Percentiles rank a stretch among this genome's conserved stretches.
phyloP scores from a whole-genome alignment of 805 yeast genomes.

The Suhomyces emberorum region DNA sequence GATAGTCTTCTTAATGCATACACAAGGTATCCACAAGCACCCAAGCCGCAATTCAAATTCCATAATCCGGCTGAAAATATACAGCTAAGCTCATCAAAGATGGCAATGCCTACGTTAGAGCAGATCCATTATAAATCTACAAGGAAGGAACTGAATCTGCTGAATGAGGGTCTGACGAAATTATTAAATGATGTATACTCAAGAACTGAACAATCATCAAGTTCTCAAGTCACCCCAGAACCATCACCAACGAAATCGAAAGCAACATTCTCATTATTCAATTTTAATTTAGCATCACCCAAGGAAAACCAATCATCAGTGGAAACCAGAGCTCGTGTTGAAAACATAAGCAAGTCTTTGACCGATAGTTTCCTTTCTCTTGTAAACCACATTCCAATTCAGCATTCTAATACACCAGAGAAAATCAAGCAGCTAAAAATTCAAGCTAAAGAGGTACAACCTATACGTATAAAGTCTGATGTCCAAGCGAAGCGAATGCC shows the following conservation, averaged over 20 bases:
- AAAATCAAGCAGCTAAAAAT: slow-evolving; percentile 13
- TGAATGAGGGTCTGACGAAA: slow-evolving; percentile 11
- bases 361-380: slow-evolving; percentile 27
- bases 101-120: slow-evolving; percentile 32
- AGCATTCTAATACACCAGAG: slow-evolving; percentile 10
- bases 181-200: slow-evolving; percentile 17
- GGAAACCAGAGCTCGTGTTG: slow-evolving; percentile 16
- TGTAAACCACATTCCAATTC: slow-evolving; percentile 11
- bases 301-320: slow-evolving; percentile 4
- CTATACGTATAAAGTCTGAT: slow-evolving; percentile 29
- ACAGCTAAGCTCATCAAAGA: slow-evolving; percentile 8
- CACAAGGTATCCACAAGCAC: slow-evolving; percentile 7
- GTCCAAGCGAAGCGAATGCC: slow-evolving; percentile 31
- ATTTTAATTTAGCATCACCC: slow-evolving; percentile 17
- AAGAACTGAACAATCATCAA: slow-evolving; percentile 6
- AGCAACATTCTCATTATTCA: slow-evolving; percentile 17
- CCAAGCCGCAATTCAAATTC: slow-evolving; percentile 23
- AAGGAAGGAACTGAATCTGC: slow-evolving; percentile 12
- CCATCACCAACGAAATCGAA: slow-evolving; percentile 3
- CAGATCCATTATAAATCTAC: slow-evolving; percentile 20
- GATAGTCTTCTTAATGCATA: slow-evolving; percentile 17
- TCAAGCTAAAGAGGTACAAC: slow-evolving; percentile 11
- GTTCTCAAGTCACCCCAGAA: slow-evolving; percentile 1
- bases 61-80: slow-evolving; percentile 37
- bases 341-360: slow-evolving; percentile 24